phyloP scores from a whole-genome alignment of 345 rosid genomes.

The Lumnitzera racemosa region DNA sequence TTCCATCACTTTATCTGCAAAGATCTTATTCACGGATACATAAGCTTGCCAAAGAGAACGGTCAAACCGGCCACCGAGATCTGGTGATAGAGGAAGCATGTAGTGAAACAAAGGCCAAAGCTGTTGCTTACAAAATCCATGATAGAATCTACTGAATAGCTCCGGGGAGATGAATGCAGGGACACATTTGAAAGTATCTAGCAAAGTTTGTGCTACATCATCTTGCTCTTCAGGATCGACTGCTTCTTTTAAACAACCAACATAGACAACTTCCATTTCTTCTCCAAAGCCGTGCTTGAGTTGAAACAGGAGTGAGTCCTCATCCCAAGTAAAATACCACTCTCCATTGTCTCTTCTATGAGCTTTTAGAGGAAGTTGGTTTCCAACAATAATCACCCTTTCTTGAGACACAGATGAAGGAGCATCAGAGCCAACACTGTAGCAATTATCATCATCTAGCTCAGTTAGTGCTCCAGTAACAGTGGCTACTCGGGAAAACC shows the following conservation, averaged over 20 bases:
- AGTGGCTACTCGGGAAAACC: conserved; percentile 90
- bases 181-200: conserved; percentile 87
- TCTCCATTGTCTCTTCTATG: conserved; percentile 41
- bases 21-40: conserved; percentile 87
- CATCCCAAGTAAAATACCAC: conserved; percentile 80
- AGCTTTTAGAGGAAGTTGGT: conserved; percentile 81
- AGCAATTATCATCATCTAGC: conserved; percentile 66
- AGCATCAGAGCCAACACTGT: conserved; percentile 74
- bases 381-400: conserved; percentile 81
- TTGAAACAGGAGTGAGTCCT: conserved; percentile 87
- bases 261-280: conserved; percentile 81
- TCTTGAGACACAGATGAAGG: conserved; percentile 76
- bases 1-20: conserved; percentile 93
- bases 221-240: conserved; percentile 63
- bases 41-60: conserved; percentile 91
- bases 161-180: conserved; percentile 82
- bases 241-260: conserved; percentile 78
- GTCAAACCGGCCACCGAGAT: conserved; percentile 82
- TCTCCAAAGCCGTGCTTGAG: conserved; percentile 90
- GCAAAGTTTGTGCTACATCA: conserved; percentile 69
- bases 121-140: conserved; percentile 91
- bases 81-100: conserved; percentile 90
- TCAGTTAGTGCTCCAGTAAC: conserved; percentile 76
- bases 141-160: conserved; percentile 71
- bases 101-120: conserved; percentile 95